phyloP scores from a whole-genome alignment of 106 monocot species.

The Vanilla planifolia region DNA sequence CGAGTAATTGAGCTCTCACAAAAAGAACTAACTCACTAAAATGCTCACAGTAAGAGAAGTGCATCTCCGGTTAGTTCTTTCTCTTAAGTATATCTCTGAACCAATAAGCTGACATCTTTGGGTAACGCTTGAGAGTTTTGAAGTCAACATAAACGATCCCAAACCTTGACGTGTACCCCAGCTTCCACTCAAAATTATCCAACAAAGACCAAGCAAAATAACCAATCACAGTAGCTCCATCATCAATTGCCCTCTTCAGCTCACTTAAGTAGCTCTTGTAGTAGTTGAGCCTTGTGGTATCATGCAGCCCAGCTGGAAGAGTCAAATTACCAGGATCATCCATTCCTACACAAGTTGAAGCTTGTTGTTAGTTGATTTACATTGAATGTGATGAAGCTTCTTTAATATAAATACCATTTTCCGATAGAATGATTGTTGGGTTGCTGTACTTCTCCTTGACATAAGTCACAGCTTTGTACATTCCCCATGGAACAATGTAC shows the following conservation, averaged over 20 bases:
- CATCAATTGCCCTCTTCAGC: constrained; percentile 68
- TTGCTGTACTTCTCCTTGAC: constrained; percentile 70
- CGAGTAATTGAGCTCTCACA: too few relatives aligned
- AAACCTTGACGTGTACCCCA: constrained; percentile 60
- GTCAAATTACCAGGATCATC: constrained; percentile 73
- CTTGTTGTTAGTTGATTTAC: neutral
- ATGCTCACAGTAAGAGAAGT: too few relatives aligned
- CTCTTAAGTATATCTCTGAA: constrained; percentile 42
- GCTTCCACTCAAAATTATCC: constrained; percentile 74
- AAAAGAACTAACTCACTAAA: too few relatives aligned
- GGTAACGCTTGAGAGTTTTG: constrained; percentile 44
- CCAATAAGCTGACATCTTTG: constrained; percentile 69
- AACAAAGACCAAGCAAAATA: constrained; percentile 82
- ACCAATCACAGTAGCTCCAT: constrained; percentile 61
- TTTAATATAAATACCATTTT: constrained; percentile 59
- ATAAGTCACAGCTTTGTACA: constrained; percentile 87
- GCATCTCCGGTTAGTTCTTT: constrained; percentile 23
- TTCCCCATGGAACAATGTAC: constrained; percentile 96
- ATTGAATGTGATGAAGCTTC: too few relatives aligned
- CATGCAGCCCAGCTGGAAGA: constrained; percentile 35
- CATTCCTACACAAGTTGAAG: constrained; percentile 39
- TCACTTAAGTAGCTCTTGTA: constrained; percentile 62
- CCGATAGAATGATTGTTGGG: constrained; percentile 72
- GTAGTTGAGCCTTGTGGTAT: constrained; percentile 46
- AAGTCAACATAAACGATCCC: constrained; percentile 67